Base-by-base conservation (phyloP, 1,284 basidiomycete species). In the Sphaerobolus stellatus region DNA sequence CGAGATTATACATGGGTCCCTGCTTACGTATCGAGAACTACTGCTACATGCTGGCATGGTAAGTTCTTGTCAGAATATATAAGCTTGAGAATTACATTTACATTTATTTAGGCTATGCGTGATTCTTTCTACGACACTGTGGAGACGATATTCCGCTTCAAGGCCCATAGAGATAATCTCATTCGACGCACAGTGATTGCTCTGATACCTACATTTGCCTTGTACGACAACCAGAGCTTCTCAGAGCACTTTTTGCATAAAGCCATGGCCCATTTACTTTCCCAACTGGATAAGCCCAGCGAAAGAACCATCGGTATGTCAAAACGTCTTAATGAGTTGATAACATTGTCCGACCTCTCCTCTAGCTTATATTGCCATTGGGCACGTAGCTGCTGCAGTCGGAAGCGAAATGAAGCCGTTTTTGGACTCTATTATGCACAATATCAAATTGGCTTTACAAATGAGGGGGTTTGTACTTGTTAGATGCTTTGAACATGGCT, bases 371-470 rank as follows among this genome's bases (percentile, higher is more conserved):
- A 88, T 97, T 64, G 94, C 97, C 1, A 95, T 99, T 60, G 97
- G 97, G 1, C 94, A 98, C 63, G 92, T 98, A 34, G 92, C 96
- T 1, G 85, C 86, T 30, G 91, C 94, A 47, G 92, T 99, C 48
- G 88, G 89, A 27, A 91, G 92, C 59, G 92, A 94, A 60, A 98
- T 99, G 91, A 93, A 95, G 65, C 88, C 88, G 1, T 99, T 98
- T 72, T 82, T 99, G 46, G 96, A 99, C 58, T 84, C 88, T 3
- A 92, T 98, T 56, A 91, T 99, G 82, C 74, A 76, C 49, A 89
- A 93, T 55, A 92, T 98, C 66, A 98, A 98, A 71, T 81, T 86
- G 57, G 93, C 92, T 20, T 72, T 99, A 33, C 86, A 91, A 65
- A 83, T 84, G 64, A 78, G 90, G 69, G 94, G 93, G 91, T 93